Evolutionary conservation across 331 rosid species (phyloP).

Genomic region (Malus hybrid): DNA sequence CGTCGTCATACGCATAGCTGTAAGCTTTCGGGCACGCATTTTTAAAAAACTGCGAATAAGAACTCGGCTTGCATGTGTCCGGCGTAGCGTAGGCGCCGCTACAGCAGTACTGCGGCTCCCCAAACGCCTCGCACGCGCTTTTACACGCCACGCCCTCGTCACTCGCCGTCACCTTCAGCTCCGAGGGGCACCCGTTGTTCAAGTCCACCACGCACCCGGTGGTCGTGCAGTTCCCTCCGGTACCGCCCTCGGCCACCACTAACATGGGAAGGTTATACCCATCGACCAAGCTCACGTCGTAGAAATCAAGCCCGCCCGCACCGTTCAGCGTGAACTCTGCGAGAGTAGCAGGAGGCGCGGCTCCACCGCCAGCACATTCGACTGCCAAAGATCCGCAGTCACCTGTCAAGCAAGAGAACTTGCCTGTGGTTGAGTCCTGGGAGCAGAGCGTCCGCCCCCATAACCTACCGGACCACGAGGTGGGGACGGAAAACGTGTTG

Average conservation of each 20-base stretch:
- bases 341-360: constrained; percentile 53
- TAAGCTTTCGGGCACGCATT: constrained; percentile 75
- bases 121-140: constrained; percentile 91
- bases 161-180: constrained; percentile 40
- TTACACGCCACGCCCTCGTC: constrained; percentile 63
- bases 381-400: constrained; percentile 66
- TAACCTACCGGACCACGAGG: constrained; percentile 80
- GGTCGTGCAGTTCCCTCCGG: constrained; percentile 52
- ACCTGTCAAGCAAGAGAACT: constrained; percentile 64
- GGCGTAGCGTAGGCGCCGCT: constrained; percentile 66
- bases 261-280: constrained; percentile 76
- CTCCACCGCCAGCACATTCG: constrained; percentile 60
- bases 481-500: constrained; percentile 31
- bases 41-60: constrained; percentile 63
- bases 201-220: constrained; percentile 63
- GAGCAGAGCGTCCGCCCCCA: constrained; percentile 79
- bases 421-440: constrained; percentile 39
- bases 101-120: constrained; percentile 69
- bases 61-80: constrained; percentile 63
- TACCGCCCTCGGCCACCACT: constrained; percentile 46
- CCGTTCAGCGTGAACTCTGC: constrained; percentile 81
- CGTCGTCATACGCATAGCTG: constrained; percentile 84
- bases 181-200: constrained; percentile 57
- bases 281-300: constrained; percentile 85
- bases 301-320: constrained; percentile 63